Base-by-base conservation (phyloP, 2,329 filamentous ascomycete genomes). In the Zasmidium cellare region DNA sequence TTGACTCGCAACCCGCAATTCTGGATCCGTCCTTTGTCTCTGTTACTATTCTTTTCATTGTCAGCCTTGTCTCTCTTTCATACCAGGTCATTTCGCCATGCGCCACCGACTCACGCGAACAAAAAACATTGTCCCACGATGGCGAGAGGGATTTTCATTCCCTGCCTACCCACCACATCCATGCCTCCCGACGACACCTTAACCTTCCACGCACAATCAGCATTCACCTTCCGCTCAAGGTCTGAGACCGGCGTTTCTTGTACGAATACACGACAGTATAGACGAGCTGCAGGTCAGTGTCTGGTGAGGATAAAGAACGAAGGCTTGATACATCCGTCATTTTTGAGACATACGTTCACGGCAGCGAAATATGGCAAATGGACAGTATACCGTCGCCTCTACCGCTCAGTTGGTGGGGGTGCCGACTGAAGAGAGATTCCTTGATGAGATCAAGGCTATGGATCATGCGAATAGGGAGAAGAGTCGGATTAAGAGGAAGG, bases 271-370 rank as follows among this genome's bases (percentile, higher is more conserved):
- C 44, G 41, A 20, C 28, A 35, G 18, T 55, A 59, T 50, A 51
- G 50, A 56, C 46, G 22, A 56, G 25, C 58, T 64, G 61, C 61
- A 56, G 62, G 62, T 55, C 62, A 64, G 57, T 58, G 25, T 28
- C 25, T 6, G 25, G 5, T 28, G 25, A 28, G 35, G 35, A 3
- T 9, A 41, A 41, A 41, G 35, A 18, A 41, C 50, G 20, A 55
- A n/a, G 18, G 46, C 18, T n/a, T 23, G 16, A 56, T 38, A 53
- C 55, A 55, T 11, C 25, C 5, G 11, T 44, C 22, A 52, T 46
- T 25, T n/a, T 49, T 49, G 49, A 57, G 52, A 51, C 51, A 52
- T 51, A 53, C 44, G 45, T 19, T 31, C 9, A 22, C 11, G 46
- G n/a, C 53, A 45, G 35, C 19, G 44, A 28, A 20, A 57, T 57